Evolutionary conservation across 257 asterid genomes (phyloP), one percentile per base, ranked within the genome.

Genomic region (Fraxinus pennsylvanica): DNA sequence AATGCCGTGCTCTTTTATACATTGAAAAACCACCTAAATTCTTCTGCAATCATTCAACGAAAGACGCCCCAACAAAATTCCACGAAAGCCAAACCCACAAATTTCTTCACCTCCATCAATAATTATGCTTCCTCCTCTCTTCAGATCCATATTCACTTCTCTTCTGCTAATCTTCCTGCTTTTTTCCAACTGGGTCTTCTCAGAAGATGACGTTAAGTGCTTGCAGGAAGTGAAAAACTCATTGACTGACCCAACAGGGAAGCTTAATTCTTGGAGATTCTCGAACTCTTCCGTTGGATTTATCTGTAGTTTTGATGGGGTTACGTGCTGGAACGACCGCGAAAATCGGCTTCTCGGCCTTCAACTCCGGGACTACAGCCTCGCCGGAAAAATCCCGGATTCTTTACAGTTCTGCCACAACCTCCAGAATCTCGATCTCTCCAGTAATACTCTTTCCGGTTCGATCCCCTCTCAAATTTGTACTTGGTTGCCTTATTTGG

Each of bases 251-350:
- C 94, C 93, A 6, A 43, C 71, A 0, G 86, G 74, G 66, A 83
- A 25, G 69, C 89, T 91, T 63, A 41, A 25, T 4, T 68, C 89
- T 0, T 92, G 97, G 97, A 57, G 22, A 21, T 85, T 92, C 71
- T 41, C 87, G 8, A 89, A 89, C 78, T 66, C 82, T 27, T 71
- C 92, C 3, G 82, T 54, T 3, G 90, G 89, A 5, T 88, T 85
- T 73, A 86, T 90, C 65, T 92, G 97, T 83, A 78, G 22, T 2
- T 84, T 88, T 72, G 54, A 15, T 9, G 97, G 97, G 7, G 91
- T 84, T 7, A 41, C 89, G 22, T 92, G 97, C 79, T 92, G 97
- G 97, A 92, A 92, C 82, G 88, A 87, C 30, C 86, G 81, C n/a
- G 94, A 92, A 36, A 90, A 87, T 63, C 81, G 89, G 47, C 78